phyloP scores from a whole-genome alignment of 805 yeast genomes.

The Suhomyces sp. region DNA sequence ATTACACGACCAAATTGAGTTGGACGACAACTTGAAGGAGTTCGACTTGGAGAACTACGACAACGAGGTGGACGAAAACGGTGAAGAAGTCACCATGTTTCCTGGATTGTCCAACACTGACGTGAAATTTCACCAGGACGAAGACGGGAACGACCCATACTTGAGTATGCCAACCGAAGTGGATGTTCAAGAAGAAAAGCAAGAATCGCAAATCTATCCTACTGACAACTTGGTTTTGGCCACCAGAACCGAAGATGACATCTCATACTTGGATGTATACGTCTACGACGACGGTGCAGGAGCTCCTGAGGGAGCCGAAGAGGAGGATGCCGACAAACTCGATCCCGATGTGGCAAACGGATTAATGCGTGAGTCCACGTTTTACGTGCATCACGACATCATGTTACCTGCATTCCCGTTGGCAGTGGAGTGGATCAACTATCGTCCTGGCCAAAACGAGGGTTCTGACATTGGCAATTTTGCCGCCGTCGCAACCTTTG shows the following conservation, averaged over 20 bases:
- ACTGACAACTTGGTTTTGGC: conserved; percentile 88
- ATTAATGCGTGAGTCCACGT: conserved; percentile 62
- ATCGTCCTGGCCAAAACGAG: conserved; percentile 51
- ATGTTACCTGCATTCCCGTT: conserved; percentile 97
- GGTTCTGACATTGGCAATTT: conserved; percentile 68
- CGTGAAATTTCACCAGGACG: conserved; percentile 50
- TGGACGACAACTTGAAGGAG: conserved; percentile 84
- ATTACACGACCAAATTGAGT: conserved; percentile 53
- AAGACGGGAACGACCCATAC: conserved; percentile 55
- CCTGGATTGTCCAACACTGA: conserved; percentile 62
- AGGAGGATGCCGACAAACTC: conserved; percentile 61
- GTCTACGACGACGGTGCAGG: conserved; percentile 94
- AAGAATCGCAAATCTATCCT: conserved; percentile 82
- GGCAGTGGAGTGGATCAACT: conserved; percentile 93
- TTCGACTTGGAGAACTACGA: conserved; percentile 86
- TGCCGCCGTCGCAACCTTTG: conserved; percentile 96
- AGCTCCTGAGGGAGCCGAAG: conserved; percentile 64
- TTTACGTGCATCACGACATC: conserved; percentile 93
- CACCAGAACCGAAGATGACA: conserved; percentile 93
- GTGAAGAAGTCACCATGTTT: conserved; percentile 61
- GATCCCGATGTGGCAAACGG: conserved; percentile 79
- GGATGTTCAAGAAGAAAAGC: conserved; percentile 72
- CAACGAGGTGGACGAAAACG: conserved; percentile 58
- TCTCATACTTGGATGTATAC: conserved; percentile 88
- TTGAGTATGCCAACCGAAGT: conserved; percentile 59